phyloP scores from a whole-genome alignment of 306 rosid genomes.

The Mucuna pruriens region DNA sequence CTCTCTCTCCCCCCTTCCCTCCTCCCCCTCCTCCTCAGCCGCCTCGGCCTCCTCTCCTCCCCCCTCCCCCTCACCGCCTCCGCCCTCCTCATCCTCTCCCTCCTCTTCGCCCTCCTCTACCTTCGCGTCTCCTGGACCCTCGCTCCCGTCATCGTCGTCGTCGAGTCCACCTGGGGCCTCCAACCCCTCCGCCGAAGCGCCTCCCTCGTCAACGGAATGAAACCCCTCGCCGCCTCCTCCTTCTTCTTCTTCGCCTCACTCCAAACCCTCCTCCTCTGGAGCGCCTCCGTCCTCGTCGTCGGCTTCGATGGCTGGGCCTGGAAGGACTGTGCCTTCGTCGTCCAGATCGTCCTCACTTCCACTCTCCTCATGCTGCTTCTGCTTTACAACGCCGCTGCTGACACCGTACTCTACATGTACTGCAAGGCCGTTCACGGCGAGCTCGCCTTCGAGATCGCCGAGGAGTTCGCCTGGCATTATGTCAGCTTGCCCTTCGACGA shows the following conservation, averaged over 20 bases:
- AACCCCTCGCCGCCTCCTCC: conserved; percentile 40
- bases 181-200: conserved; percentile 53
- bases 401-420: conserved; percentile 51
- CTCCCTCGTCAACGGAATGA: conserved; percentile 51
- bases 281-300: conserved; percentile 28
- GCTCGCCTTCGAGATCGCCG: conserved; percentile 53
- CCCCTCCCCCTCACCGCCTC: conserved; percentile 27
- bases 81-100: background rate
- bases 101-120: conserved; percentile 37
- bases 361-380: conserved; percentile 45
- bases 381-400: conserved; percentile 62
- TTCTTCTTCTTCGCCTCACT: conserved; percentile 47
- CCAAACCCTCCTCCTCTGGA: conserved; percentile 43
- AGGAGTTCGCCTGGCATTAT: conserved; percentile 59
- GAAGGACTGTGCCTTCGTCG: conserved; percentile 57
- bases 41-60: conserved; percentile 35
- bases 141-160: conserved; percentile 49
- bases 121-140: conserved; percentile 62
- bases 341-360: conserved; percentile 60
- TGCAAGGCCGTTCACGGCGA: conserved; percentile 59
- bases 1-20: background rate
- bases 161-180: conserved; percentile 59
- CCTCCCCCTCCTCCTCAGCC: conserved; percentile 7
- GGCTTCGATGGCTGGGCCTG: conserved; percentile 31
- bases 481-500: conserved; percentile 74